Evolutionary conservation across 192 early-diverging fungal species (phyloP), one percentile per base, ranked within the genome.

Genomic region (Spinellus fusiger): DNA sequence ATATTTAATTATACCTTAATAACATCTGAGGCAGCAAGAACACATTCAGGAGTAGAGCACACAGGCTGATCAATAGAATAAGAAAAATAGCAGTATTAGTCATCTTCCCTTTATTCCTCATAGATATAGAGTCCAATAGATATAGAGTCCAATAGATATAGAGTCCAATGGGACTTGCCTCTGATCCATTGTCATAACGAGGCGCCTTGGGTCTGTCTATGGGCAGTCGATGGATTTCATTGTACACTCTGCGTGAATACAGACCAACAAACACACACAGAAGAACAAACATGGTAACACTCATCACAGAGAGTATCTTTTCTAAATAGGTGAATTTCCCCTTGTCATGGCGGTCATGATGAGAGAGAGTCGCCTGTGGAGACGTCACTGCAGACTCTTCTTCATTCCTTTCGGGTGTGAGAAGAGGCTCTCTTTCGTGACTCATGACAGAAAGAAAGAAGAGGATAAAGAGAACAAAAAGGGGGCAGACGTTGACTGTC

Each of bases 41-140:
- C 82, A 64, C 87, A 89, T 29, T 87, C 79, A 9, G 76, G 70
- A 18, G 80, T 77, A 3, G 63, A 66, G 48, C 87, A 89, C 1
- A 75, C 0, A 47, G 57, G 50, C 65, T 67, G 49, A 26, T 13
- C 10, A 46, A n/a, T n/a, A n/a, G 10, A 27, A 34, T 27, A 32
- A 28, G 48, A 18, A 22, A 20, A 20, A 26, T 37, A 27, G 9
- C 23, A 23, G 49, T 46, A 60, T 49, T 16, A 48, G 23, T 6
- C 23, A 22, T 20, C 18, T 6, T 15, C 28, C 10, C 16, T 29
- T 13, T 37, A 9, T 37, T 37, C 6, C 7, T 6, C 35, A 37
- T 13, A 37, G 13, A 9, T 32, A 62, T 34, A n/a, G 50, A 62
- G 26, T 26, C 16, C 22, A 46, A 13, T 23, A 52, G 13, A 9